Conservation (phyloP, 345 rosid genomes). For the Populus simonii region DNA sequence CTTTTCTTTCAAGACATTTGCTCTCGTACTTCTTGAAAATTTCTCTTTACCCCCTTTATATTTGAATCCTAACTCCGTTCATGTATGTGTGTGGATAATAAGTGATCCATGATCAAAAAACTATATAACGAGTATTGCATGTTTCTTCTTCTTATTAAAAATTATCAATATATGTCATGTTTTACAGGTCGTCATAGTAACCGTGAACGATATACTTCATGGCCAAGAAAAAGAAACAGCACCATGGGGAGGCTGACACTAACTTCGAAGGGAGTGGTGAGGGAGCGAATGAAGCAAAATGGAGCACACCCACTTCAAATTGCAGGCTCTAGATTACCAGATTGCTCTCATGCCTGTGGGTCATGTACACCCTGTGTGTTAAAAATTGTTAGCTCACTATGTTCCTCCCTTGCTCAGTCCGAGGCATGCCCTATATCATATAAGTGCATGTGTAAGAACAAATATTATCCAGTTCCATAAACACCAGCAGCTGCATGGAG, state of each 20-base stretch:
- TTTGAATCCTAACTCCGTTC: too few species aligned
- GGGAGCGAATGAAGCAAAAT: not conserved
- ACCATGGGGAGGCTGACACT: not conserved
- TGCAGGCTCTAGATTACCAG: conserved; percentile 24
- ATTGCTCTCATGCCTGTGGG: conserved; percentile 24
- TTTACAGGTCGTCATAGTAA: not conserved
- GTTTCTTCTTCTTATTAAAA: too few species aligned
- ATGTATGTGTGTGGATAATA: too few species aligned
- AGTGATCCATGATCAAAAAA: too few species aligned
- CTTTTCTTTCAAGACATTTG: too few species aligned
- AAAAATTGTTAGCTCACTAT: conserved; percentile 2
- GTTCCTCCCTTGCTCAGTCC: conserved; percentile 4
- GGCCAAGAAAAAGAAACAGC: not conserved
- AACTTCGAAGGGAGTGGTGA: not conserved
- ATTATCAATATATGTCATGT: not conserved
- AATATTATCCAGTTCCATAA: conserved; percentile 20
- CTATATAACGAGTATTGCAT: too few species aligned
- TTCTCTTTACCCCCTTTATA: too few species aligned
- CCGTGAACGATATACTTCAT: too few species aligned
- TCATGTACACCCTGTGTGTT: conserved; percentile 21
- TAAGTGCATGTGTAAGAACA: conserved; percentile 16
- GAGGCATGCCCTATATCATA: conserved; percentile 22
- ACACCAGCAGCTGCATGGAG: not conserved
- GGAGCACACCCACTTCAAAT: not conserved
- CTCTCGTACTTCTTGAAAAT: too few species aligned